These are phyloP conservation scores for Boletus reticuloceps DNA, from an alignment of 768 basidiomycete genomes.

Conservation along the genomic window DNA sequence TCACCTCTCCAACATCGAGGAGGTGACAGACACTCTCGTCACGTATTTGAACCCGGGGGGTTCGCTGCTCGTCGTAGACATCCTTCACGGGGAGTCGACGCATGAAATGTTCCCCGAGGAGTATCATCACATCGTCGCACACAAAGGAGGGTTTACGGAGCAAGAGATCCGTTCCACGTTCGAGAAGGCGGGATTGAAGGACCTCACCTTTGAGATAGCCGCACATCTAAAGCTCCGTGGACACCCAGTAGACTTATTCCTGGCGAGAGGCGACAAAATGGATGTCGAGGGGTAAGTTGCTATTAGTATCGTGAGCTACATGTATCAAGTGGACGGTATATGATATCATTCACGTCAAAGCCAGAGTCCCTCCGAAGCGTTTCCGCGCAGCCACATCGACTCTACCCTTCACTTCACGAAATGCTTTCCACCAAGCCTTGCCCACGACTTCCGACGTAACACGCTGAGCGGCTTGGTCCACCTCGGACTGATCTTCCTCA, in stretches of 20 bases:
- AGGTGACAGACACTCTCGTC: constrained; percentile 51
- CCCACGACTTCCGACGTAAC: constrained; percentile 46
- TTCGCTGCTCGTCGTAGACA: constrained; percentile 55
- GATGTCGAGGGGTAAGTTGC: not conserved
- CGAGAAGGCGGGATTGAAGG: constrained; percentile 49
- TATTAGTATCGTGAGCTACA: not conserved
- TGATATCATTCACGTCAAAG: constrained; percentile 43
- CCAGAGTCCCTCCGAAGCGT: constrained; percentile 72
- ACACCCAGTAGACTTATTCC: constrained; percentile 45
- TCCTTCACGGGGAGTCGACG: constrained; percentile 33
- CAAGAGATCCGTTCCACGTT: constrained; percentile 49
- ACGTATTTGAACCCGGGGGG: constrained; percentile 62
- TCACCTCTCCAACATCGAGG: constrained; percentile 50
- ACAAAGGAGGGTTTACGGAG: constrained; percentile 52
- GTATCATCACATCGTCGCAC: constrained; percentile 48
- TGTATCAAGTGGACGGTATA: not conserved
- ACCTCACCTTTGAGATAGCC: constrained; percentile 39
- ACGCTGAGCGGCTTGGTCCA: constrained; percentile 29
- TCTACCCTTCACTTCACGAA: constrained; percentile 61
- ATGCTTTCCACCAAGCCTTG: constrained; percentile 80
- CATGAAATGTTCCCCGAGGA: constrained; percentile 30
- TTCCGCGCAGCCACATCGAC: constrained; percentile 65
- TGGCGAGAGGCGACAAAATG: constrained; percentile 51
- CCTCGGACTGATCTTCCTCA: constrained; percentile 41
- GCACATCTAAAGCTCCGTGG: constrained; percentile 32